phyloP scores from a whole-genome alignment of 352 stramenopile species.

The Aphanomyces astaci region DNA sequence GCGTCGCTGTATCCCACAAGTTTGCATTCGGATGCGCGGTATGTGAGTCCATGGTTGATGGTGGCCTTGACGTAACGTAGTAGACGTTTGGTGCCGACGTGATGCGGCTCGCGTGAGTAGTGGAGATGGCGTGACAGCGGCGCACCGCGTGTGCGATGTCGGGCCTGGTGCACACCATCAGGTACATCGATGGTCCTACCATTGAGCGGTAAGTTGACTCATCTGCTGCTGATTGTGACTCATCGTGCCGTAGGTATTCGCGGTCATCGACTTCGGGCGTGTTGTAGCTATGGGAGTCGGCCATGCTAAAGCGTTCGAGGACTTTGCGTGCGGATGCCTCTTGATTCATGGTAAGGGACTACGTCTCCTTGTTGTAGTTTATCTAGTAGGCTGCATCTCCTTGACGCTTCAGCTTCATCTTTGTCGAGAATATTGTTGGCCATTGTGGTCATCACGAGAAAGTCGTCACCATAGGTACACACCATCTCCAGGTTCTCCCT shows the following conservation, averaged over 20 bases:
- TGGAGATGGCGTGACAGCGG: slow-evolving; percentile 6
- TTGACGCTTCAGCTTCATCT: slow-evolving; percentile 15
- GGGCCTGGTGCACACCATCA: slow-evolving; percentile 25
- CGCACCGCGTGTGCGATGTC: slow-evolving; percentile 25
- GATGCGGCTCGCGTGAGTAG: background rate
- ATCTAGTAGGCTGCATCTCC: slow-evolving; percentile 22
- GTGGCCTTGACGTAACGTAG: slow-evolving; percentile 3
- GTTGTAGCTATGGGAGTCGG: background rate
- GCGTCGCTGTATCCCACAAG: background rate
- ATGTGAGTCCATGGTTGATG: background rate
- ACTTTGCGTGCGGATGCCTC: slow-evolving; percentile 20
- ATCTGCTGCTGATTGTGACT: background rate
- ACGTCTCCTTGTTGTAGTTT: background rate
- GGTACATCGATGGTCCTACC: slow-evolving; percentile 21
- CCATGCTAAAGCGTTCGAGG: slow-evolving; percentile 8
- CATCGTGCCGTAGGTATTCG: slow-evolving; percentile 7
- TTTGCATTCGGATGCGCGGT: background rate
- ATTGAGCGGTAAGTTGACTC: slow-evolving; percentile 8
- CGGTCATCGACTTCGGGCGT: slow-evolving; percentile 19
- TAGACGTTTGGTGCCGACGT: background rate
- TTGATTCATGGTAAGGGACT: slow-evolving; percentile 18
- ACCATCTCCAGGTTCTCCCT: background rate
- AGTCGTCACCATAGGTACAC: background rate
- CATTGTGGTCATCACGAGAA: background rate
- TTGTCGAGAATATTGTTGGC: background rate